Conservation (phyloP, 768 basidiomycete genomes). For the Termitomyces titanicus region DNA sequence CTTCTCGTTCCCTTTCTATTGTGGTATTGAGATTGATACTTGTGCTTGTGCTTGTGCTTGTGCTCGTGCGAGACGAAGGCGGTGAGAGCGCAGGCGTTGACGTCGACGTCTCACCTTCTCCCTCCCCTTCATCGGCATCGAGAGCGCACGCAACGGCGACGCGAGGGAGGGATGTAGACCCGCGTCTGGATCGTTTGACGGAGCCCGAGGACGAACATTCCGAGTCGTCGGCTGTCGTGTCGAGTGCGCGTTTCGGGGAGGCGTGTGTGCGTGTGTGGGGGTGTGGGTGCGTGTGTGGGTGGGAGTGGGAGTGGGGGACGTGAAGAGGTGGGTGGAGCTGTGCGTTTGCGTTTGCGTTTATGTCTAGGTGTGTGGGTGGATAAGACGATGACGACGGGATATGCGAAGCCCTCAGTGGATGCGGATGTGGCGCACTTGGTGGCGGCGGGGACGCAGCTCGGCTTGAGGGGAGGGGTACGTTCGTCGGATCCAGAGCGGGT, state of each 20-base stretch:
- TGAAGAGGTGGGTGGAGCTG: background rate
- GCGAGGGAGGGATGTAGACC: background rate
- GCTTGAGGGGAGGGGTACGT: conserved; percentile 9
- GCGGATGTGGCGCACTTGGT: conserved; percentile 1
- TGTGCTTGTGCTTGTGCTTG: too few species aligned
- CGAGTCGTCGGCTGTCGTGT: conserved; percentile 22
- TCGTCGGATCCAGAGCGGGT: conserved; percentile 14
- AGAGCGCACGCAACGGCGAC: too few species aligned
- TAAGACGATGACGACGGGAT: background rate
- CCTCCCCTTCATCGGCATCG: too few species aligned
- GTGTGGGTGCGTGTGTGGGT: background rate
- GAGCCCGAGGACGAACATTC: conserved; percentile 16
- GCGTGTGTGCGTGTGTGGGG: background rate
- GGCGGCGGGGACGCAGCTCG: conserved; percentile 11
- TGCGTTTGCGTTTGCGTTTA: too few species aligned
- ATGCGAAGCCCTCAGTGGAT: conserved; percentile 17
- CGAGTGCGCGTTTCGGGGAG: conserved; percentile 33
- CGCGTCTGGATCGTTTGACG: background rate
- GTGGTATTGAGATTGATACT: too few species aligned
- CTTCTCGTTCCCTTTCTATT: too few species aligned
- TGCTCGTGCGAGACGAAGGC: background rate
- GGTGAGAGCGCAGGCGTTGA: conserved; percentile 9
- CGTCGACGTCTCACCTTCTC: too few species aligned
- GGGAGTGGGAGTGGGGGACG: background rate
- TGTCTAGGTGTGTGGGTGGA: too few species aligned